Conservation (phyloP, 2,329 filamentous ascomycete species). For the Mycogone perniciosa region DNA sequence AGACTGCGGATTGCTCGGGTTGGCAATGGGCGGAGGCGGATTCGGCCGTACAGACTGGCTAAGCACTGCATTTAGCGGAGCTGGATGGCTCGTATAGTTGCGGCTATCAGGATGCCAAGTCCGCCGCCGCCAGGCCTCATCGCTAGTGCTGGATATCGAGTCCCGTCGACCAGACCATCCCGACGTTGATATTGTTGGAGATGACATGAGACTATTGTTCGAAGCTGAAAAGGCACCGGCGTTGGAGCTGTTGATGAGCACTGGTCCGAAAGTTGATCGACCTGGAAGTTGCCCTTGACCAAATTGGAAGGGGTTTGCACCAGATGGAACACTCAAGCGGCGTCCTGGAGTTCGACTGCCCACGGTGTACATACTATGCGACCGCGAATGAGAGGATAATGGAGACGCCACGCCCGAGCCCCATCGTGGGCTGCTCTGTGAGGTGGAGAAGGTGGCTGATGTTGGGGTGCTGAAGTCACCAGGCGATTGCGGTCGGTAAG, state of each 20-base stretch:
- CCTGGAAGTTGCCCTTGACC: constrained; percentile 51
- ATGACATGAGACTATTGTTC: constrained; percentile 56
- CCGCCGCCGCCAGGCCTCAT: constrained; percentile 73
- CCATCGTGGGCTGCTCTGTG: constrained; percentile 71
- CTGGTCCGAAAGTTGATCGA: constrained; percentile 48
- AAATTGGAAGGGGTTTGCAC: constrained; percentile 65
- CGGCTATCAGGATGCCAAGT: constrained; percentile 86
- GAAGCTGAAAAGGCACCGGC: constrained; percentile 47
- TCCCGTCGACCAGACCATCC: constrained; percentile 57
- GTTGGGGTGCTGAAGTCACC: constrained; percentile 76
- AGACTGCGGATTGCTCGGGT: constrained; percentile 46
- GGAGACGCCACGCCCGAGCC: constrained; percentile 65
- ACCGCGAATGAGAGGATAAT: constrained; percentile 59
- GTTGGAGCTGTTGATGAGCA: constrained; percentile 50
- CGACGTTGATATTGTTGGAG: constrained; percentile 59
- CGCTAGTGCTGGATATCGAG: constrained; percentile 53
- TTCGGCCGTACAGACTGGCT: constrained; percentile 56
- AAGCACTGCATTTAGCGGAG: constrained; percentile 70
- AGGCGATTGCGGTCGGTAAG: constrained; percentile 60
- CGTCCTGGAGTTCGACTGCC: constrained; percentile 62
- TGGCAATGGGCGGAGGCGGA: constrained; percentile 44
- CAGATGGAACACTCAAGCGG: constrained; percentile 75
- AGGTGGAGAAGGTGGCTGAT: constrained; percentile 73
- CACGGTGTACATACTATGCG: constrained; percentile 62
- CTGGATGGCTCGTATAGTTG: constrained; percentile 56